Base-by-base conservation (phyloP, 78 protist genomes). In the Dictyostelium discoideum region DNA sequence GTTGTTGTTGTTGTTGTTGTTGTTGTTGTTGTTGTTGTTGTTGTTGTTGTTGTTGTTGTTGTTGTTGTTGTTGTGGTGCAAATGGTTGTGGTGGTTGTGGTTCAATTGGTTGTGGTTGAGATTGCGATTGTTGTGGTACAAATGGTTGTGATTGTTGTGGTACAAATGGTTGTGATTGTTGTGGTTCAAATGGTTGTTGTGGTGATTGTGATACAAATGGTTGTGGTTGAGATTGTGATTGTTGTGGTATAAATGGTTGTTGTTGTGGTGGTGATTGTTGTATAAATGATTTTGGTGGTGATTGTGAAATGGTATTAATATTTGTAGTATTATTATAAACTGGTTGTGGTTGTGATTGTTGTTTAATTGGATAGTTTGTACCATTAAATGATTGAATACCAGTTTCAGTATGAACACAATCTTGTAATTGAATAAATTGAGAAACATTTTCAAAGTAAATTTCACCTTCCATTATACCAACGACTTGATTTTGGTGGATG, bases 401-500 rank as follows among this genome's bases (percentile, higher is more conserved):
- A 72, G 85, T 77, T 44, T 90, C 95, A 69, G 95, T 90, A 32
- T 82, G 82, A 22, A 73, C 48, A 73, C 88, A 86, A 54, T 48
- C 84, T 14, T n/a, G 11, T 86, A 90, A 81, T 50, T 90, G 95
- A 29, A 78, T 26, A 20, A 13, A 37, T n/a, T 42, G 63, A 67
- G 89, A 85, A 37, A 54, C 87, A 82, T 82, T 90, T n/a, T 67
- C 57, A 79, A 90, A 82, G 67, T 78, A 88, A 14, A 90, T 54
- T 7, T 90, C 95, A 82, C 95, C 95, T 54, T 90, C 89, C 44
- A 90, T 26, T 14, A 83, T 67, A 82, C 95, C 95, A 20, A 90
- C 95, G 1, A 90, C 84, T 44, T 32, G 74, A 6, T 80, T 32
- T 65, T 82, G 87, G 37, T 73, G 40, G 5, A 90, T 44, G 67